These are phyloP conservation scores for Rehmannia glutinosa DNA, from an alignment of 257 asterid species.

Conservation along the genomic window DNA sequence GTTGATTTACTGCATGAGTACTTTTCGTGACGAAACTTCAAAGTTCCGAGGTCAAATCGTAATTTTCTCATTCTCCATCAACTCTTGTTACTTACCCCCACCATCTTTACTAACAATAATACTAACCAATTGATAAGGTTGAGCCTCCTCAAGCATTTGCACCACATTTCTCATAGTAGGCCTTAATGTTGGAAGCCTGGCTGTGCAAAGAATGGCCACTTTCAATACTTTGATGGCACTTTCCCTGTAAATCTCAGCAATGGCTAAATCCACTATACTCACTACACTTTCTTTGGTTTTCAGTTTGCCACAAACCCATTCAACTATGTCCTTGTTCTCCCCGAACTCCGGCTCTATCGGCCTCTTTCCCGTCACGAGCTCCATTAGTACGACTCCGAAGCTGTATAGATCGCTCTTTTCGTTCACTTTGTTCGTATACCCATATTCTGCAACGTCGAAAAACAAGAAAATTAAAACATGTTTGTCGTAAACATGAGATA, in stretches of 20 bases:
- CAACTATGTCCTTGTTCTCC: conserved; percentile 64
- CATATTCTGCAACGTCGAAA: conserved; percentile 56
- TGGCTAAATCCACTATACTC: conserved; percentile 54
- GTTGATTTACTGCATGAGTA: too few species aligned
- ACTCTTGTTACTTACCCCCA: conserved; percentile 19
- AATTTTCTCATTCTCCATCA: conserved; percentile 23
- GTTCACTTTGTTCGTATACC: conserved; percentile 60
- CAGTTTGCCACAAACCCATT: conserved; percentile 71
- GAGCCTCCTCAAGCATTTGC: conserved; percentile 73
- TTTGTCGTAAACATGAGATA: not conserved
- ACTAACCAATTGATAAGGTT: conserved; percentile 45
- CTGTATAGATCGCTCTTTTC: conserved; percentile 92
- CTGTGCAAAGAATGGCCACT: conserved; percentile 80
- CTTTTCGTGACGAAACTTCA: not conserved
- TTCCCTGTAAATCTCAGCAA: conserved; percentile 47
- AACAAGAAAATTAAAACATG: not conserved
- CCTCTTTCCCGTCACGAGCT: conserved; percentile 80
- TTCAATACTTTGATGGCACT: conserved; percentile 64
- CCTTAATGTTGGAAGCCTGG: conserved; percentile 63
- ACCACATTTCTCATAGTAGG: conserved; percentile 89
- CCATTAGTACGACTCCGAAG: conserved; percentile 91
- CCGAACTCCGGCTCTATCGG: conserved; percentile 86
- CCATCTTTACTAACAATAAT: conserved; percentile 48
- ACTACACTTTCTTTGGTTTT: conserved; percentile 55
- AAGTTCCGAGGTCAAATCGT: not conserved